Percentiles rank a stretch among this genome's conserved stretches.
Conservation (phyloP, 768 basidiomycete genomes). For the Mycena albidolilacea region DNA sequence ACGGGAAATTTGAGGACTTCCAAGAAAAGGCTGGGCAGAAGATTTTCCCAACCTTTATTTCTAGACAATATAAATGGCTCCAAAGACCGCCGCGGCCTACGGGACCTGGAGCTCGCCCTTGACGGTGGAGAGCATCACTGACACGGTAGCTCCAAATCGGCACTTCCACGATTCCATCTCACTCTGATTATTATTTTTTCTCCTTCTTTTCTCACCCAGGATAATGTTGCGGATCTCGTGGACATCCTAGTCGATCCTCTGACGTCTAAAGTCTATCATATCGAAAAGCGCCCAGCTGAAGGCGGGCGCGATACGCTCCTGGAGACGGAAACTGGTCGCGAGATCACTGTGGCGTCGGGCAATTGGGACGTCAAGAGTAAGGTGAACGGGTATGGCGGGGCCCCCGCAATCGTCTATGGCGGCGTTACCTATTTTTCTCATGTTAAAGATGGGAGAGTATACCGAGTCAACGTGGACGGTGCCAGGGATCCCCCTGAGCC, state of each 20-base stretch:
- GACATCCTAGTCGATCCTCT: constrained; percentile 70
- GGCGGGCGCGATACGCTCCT: constrained; percentile 70
- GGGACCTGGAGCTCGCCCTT: constrained; percentile 77
- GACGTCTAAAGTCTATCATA: constrained; percentile 63
- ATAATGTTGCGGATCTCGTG: constrained; percentile 45
- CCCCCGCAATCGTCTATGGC: constrained; percentile 62
- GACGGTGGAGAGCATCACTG: constrained; percentile 65
- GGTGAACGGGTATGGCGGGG: constrained; percentile 82
- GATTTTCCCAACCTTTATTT: constrained; percentile 4
- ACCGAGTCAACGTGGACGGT: constrained; percentile 48
- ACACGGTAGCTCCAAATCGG: constrained; percentile 47
- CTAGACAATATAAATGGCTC: constrained; percentile 3
- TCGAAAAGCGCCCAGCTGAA: constrained; percentile 73
- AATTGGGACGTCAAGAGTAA: constrained; percentile 71
- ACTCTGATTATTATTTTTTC: neutral
- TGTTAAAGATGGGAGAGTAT: constrained; percentile 64
- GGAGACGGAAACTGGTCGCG: constrained; percentile 61
- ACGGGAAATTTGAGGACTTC: too few species aligned
- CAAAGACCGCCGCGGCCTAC: constrained; percentile 59
- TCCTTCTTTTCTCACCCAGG: constrained; percentile 42
- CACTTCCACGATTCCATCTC: neutral
- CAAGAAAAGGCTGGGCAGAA: neutral
- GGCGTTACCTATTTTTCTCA: constrained; percentile 70
- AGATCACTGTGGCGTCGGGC: constrained; percentile 60
- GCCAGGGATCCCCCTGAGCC: constrained; percentile 53